Evolutionary conservation across 2,329 filamentous ascomycete species (phyloP), one percentile per base, ranked within the genome.

Genomic region (Neurospora sp.): DNA sequence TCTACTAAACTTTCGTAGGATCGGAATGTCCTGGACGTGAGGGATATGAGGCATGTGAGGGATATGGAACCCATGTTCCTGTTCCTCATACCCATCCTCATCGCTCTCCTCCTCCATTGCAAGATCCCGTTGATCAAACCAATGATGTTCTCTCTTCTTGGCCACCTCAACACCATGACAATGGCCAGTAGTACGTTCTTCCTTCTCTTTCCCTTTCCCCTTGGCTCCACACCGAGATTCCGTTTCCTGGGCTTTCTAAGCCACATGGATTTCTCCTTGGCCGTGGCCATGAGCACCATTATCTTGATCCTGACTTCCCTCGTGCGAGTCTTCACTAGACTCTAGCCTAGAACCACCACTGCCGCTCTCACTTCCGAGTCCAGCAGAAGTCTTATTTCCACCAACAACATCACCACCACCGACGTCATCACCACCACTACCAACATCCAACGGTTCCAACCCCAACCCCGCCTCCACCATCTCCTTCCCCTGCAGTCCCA

Each of bases 361-460:
- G 6, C 39, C 11, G 11, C 39, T 6, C 8, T 33, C 23, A 62
- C 4, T 6, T 1, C 12, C 8, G 2, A 33, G 4, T 33, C 23
- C 5, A 68, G 19, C 1, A 65, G 19, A n/a, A 23, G 19, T 62
- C 11, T 38, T 6, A 43, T 69, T 69, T 67, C 57, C 33, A 68
- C 39, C 43, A 11, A 33, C 19, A n/a, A 41, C 17, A 65, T n/a
- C 2, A 3, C 19, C 28, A n/a, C 65, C 33, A 68, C 39, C 43
- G 15, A 19, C 3, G 6, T 38, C 17, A 65, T n/a, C 3, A n/a
- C 65, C 23, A 68, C 23, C 68, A 72, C 70, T 1, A 84, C 10
- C 43, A 74, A 69, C 83, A 17, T 75, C 46, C 8, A 79, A 77
- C 41, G 74, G 75, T 1, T 69, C 69, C 17, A 74, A 75, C 4